Evolutionary conservation across 208 protist species (phyloP), one percentile per base, ranked within the genome.

Genomic region (Leishmania turanica): DNA sequence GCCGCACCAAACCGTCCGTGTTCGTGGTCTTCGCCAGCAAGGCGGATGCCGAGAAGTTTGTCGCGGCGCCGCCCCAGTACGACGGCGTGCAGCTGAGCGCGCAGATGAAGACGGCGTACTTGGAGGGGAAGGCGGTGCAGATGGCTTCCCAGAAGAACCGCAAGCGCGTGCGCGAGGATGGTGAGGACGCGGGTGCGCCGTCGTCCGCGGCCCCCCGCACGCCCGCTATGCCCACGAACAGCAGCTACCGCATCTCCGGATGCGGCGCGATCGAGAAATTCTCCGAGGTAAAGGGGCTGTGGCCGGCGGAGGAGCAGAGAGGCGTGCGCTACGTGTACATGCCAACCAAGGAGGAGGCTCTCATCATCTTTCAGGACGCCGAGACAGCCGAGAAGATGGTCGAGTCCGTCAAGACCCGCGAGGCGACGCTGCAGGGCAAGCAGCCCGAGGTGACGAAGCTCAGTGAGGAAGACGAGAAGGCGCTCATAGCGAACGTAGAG

Each of bases 301-400:
- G 94, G 94, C 92, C 94, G 53, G 87, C 85, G 70, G 94, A 95
- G 87, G 92, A 96, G 86, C 94, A 96, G 86, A 87, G 83, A 54
- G 94, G 94, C 17, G 86, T 97, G 64, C 94, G 94, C 64, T 97
- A 97, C 85, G 92, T 97, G 54, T 96, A 92, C 84, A 92, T 89
- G 73, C 92, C 92, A 15, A 89, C 85, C 77, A 90, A 86, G 75
- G 90, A 92, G 51, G 88, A 83, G 56, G 90, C 92, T 19, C 79
- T 95, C 40, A 78, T 97, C 72, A 93, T 97, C 73, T 97, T 97
- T 62, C 94, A 97, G 84, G 94, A 97, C 79, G 76, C 89, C 60
- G 88, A 90, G 75, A 96, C 92, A 9, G 94, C 90, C 3, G 75
- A 76, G 56, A 91, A 91, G 88, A 97, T 97, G 94, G 86, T 94